Conservation (phyloP, 441 rosid genomes). For the Eugenia klotzschiana region DNA sequence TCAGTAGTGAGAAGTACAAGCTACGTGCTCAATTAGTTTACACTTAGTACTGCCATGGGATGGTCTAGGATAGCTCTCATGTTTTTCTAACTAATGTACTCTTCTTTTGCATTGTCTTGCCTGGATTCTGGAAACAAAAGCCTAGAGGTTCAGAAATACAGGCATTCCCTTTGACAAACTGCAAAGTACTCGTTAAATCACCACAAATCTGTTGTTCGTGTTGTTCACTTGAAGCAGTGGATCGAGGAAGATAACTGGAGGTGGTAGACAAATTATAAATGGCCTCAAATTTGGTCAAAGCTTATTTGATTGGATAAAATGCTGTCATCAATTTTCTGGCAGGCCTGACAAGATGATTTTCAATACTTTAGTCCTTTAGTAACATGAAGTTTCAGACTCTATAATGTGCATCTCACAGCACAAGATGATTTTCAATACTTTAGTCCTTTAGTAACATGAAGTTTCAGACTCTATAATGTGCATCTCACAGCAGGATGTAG, state of each 20-base stretch:
- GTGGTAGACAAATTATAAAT: background rate
- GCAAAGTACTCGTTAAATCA: background rate
- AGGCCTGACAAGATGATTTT: background rate
- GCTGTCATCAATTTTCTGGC: background rate
- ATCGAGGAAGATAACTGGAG: background rate
- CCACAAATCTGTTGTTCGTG: background rate
- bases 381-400: background rate
- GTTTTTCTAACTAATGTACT: background rate
- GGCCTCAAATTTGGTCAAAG: background rate
- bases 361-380: background rate
- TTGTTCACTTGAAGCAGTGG: background rate
- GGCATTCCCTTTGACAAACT: background rate
- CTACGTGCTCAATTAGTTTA: background rate
- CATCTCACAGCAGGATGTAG: background rate
- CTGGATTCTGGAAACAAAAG: background rate
- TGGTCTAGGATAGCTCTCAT: background rate
- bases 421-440: background rate
- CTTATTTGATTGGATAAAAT: background rate
- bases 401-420: background rate
- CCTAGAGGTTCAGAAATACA: background rate
- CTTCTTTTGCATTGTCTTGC: background rate
- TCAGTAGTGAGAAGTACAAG: background rate
- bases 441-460: background rate
- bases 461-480: background rate
- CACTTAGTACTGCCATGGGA: background rate